Evolutionary conservation across 2,329 filamentous ascomycete species (phyloP).

Genomic region (Aspergillus calidoustus): DNA sequence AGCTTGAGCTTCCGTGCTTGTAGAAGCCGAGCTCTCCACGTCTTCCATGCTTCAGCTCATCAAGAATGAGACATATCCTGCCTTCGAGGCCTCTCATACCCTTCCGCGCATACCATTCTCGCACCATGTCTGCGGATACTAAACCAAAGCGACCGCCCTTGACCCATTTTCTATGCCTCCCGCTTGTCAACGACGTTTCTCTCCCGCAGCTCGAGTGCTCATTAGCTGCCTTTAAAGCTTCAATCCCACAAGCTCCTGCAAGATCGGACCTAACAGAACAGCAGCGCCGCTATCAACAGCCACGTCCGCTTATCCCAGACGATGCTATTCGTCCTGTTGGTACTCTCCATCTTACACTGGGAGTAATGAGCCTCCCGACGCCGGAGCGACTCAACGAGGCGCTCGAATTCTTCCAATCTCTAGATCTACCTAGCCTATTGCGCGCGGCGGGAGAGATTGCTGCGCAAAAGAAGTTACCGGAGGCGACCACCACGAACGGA

Average conservation of each 20-base stretch:
- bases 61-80: conserved; percentile 15
- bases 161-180: conserved; percentile 54
- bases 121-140: conserved; percentile 12
- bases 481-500: background rate
- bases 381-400: conserved; percentile 56
- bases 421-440: conserved; percentile 51
- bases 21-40: background rate
- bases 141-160: conserved; percentile 36
- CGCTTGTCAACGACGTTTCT: conserved; percentile 67
- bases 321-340: conserved; percentile 76
- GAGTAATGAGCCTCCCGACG: conserved; percentile 75
- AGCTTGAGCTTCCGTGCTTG: conserved; percentile 7
- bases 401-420: conserved; percentile 45
- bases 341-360: conserved; percentile 83
- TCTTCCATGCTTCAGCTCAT: background rate
- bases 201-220: conserved; percentile 68
- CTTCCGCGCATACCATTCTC: conserved; percentile 12
- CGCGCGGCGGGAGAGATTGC: conserved; percentile 38
- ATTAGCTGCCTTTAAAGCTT: conserved; percentile 64
- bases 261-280: conserved; percentile 25
- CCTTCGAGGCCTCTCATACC: background rate
- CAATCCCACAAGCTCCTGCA: conserved; percentile 47
- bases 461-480: conserved; percentile 9
- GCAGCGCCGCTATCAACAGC: conserved; percentile 38
- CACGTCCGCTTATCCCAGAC: conserved; percentile 57